phyloP scores from a whole-genome alignment of 345 rosid genomes.

The Salix dunnii region DNA sequence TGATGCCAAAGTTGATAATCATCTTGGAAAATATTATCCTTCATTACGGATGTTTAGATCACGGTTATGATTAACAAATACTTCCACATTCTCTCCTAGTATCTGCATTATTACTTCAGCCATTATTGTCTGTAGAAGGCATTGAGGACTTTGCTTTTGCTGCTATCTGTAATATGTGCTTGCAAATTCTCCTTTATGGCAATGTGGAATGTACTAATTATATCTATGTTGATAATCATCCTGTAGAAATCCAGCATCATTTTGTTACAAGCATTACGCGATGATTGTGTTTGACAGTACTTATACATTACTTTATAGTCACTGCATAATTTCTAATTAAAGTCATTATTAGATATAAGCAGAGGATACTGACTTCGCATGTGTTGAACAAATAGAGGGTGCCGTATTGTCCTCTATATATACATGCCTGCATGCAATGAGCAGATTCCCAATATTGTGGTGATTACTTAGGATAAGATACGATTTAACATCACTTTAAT shows the following conservation, averaged over 20 bases:
- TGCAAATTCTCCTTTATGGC: too few species aligned
- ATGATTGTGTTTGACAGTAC: not conserved
- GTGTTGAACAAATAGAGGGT: not conserved
- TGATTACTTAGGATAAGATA: not conserved
- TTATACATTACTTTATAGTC: slow-evolving; percentile 2
- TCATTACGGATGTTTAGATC: not conserved
- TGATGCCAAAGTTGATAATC: slow-evolving; percentile 4
- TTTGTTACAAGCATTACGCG: too few species aligned
- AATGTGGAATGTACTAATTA: too few species aligned
- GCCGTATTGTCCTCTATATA: too few species aligned
- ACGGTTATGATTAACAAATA: not conserved
- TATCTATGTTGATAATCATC: too few species aligned
- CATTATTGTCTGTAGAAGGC: not conserved
- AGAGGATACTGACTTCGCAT: not conserved
- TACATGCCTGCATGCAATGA: too few species aligned
- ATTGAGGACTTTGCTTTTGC: too few species aligned
- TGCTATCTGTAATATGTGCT: too few species aligned
- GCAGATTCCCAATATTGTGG: too few species aligned
- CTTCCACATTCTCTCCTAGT: not conserved
- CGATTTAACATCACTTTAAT: not conserved
- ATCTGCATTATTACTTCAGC: not conserved
- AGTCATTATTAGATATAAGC: not conserved
- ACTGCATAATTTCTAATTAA: not conserved
- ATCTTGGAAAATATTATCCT: not conserved
- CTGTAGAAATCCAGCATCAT: too few species aligned